A percentile compares a stretch with the other conserved stretches of the same genome.
phyloP scores from a whole-genome alignment of 1,284 basidiomycete genomes.

The Gomphus bonarii region DNA sequence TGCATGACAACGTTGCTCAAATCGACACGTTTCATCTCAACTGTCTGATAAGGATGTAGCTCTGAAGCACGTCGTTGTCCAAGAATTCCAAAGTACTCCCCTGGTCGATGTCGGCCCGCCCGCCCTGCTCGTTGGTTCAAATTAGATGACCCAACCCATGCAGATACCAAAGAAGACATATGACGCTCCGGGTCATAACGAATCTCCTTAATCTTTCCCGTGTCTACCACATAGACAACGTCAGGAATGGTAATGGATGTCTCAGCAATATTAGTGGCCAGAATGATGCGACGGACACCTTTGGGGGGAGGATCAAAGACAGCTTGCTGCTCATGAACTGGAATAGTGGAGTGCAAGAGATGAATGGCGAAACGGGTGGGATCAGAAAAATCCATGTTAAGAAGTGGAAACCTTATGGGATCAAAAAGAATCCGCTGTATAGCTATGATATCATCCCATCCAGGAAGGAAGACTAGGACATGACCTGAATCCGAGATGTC shows the following conservation, averaged over 20 bases:
- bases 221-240: slow-evolving; percentile 91
- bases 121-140: slow-evolving; percentile 90
- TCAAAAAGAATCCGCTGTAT: slow-evolving; percentile 62
- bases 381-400: slow-evolving; percentile 57
- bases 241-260: slow-evolving; percentile 95
- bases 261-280: slow-evolving; percentile 95
- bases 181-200: slow-evolving; percentile 88
- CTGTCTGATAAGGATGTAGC: slow-evolving; percentile 78
- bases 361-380: slow-evolving; percentile 64
- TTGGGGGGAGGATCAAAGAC: slow-evolving; percentile 76
- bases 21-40: slow-evolving; percentile 95
- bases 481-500: slow-evolving; percentile 75
- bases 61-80: slow-evolving; percentile 52
- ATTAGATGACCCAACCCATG: slow-evolving; percentile 92
- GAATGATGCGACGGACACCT: slow-evolving; percentile 80
- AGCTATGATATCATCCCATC: slow-evolving; percentile 88
- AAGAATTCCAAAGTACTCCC: slow-evolving; percentile 87
- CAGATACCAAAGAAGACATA: slow-evolving; percentile 79
- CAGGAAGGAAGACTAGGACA: slow-evolving; percentile 85
- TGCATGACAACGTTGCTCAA: slow-evolving; percentile 92
- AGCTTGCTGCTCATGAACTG: slow-evolving; percentile 81
- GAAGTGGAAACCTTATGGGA: slow-evolving; percentile 31
- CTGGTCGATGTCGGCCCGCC: slow-evolving; percentile 85
- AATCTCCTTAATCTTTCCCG: slow-evolving; percentile 84
- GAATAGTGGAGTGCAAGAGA: slow-evolving; percentile 85